Evolutionary conservation across 2,329 filamentous ascomycete species (phyloP).

Genomic region (Capronia americana): DNA sequence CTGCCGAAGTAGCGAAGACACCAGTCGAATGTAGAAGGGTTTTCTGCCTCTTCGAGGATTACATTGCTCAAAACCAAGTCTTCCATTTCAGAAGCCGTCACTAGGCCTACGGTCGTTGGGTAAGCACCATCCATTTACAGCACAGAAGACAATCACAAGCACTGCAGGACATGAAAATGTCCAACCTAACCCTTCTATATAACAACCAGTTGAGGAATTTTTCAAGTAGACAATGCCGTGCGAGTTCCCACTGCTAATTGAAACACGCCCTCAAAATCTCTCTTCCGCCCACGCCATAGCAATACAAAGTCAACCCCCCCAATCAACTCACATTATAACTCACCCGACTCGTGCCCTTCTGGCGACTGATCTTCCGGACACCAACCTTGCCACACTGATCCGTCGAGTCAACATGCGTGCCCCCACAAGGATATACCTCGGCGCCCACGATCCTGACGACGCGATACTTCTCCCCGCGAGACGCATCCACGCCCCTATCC

Average conservation of each 20-base stretch:
- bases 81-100: background rate
- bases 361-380: constrained; percentile 71
- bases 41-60: background rate
- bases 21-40: background rate
- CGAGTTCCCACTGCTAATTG: background rate
- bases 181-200: background rate
- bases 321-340: constrained; percentile 47
- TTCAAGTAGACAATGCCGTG: background rate
- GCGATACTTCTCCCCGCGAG: constrained; percentile 62
- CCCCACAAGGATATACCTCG: constrained; percentile 76
- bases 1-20: background rate
- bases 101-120: background rate
- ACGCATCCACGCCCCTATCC: constrained; percentile 46
- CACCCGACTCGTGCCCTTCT: constrained; percentile 68
- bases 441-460: constrained; percentile 73
- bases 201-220: background rate
- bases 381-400: constrained; percentile 64
- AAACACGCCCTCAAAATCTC: background rate
- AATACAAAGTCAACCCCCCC: background rate
- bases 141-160: background rate
- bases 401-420: constrained; percentile 72
- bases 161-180: background rate
- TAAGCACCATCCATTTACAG: background rate
- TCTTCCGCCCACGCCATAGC: background rate
- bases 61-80: background rate